Evolutionary conservation across 768 basidiomycete species (phyloP).

Genomic region (Leccinum longicurvipes): DNA sequence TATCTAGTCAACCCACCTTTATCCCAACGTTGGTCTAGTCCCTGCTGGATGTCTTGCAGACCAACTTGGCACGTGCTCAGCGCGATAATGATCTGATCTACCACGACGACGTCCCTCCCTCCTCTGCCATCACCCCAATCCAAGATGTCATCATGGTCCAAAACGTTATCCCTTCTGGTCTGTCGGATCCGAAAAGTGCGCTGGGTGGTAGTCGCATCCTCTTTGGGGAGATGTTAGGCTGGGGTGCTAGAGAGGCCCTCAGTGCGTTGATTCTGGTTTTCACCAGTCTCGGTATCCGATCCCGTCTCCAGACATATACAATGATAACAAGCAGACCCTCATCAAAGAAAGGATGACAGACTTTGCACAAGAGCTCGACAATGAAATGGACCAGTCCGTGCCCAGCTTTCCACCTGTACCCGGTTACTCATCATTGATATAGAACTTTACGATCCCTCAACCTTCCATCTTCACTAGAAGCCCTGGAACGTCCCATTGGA

Average conservation of each 20-base stretch:
- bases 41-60: conserved; percentile 66
- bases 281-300: background rate
- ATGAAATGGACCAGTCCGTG: conserved; percentile 56
- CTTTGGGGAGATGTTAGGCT: conserved; percentile 74
- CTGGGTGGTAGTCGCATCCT: conserved; percentile 55
- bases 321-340: conserved; percentile 71
- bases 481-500: conserved; percentile 80
- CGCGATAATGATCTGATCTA: conserved; percentile 97
- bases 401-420: background rate
- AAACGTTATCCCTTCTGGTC: conserved; percentile 49
- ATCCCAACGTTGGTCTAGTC: conserved; percentile 47
- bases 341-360: conserved; percentile 65
- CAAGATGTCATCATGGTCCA: conserved; percentile 65
- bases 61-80: conserved; percentile 64
- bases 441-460: conserved; percentile 70
- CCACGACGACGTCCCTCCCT: conserved; percentile 79
- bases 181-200: conserved; percentile 55
- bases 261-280: conserved; percentile 46
- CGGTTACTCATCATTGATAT: conserved; percentile 7
- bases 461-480: conserved; percentile 84
- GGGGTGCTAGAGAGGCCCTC: conserved; percentile 87
- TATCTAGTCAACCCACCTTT: background rate
- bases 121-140: conserved; percentile 63
- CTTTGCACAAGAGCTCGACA: conserved; percentile 59
- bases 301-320: conserved; percentile 66